These are phyloP conservation scores for Oxyria digyna DNA, from an alignment of 148 eudicot genomes.

Conservation along the genomic window DNA sequence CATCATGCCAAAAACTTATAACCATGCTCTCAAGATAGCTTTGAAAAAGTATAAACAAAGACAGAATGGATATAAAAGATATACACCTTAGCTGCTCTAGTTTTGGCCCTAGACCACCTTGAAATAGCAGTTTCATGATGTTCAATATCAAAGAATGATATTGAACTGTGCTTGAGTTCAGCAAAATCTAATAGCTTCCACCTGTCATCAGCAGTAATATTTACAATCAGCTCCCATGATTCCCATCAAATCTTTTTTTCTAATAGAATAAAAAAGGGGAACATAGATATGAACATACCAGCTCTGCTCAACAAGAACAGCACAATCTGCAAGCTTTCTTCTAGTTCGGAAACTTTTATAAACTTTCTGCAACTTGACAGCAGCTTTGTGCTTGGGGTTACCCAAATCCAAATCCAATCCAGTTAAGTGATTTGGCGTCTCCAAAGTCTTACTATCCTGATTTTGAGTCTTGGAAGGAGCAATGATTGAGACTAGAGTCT, in stretches of 20 bases:
- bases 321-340: conserved; percentile 53
- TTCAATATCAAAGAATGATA: conserved; percentile 54
- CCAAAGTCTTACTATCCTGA: conserved; percentile 2
- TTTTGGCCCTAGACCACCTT: conserved; percentile 59
- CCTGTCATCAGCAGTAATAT: conserved; percentile 17
- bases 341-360: conserved; percentile 50
- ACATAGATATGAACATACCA: conserved; percentile 14
- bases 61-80: not conserved
- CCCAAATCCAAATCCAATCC: not conserved
- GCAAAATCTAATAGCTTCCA: conserved; percentile 63
- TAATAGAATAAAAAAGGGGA: not conserved
- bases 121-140: conserved; percentile 49
- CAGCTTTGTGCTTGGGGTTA: conserved; percentile 19
- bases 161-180: conserved; percentile 44
- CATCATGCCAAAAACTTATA: conserved; percentile 3
- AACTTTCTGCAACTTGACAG: conserved; percentile 41
- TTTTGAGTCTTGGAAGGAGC: conserved; percentile 10
- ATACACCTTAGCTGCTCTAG: conserved; percentile 56
- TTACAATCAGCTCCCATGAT: not conserved
- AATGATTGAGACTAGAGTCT: conserved; percentile 21
- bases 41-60: not conserved
- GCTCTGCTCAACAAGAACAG: conserved; percentile 51
- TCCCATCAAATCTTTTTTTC: not conserved
- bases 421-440: conserved; percentile 4
- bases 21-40: not conserved